These are phyloP conservation scores for Purshia tridentata DNA, from an alignment of 306 rosid species.

Conservation along the genomic window DNA sequence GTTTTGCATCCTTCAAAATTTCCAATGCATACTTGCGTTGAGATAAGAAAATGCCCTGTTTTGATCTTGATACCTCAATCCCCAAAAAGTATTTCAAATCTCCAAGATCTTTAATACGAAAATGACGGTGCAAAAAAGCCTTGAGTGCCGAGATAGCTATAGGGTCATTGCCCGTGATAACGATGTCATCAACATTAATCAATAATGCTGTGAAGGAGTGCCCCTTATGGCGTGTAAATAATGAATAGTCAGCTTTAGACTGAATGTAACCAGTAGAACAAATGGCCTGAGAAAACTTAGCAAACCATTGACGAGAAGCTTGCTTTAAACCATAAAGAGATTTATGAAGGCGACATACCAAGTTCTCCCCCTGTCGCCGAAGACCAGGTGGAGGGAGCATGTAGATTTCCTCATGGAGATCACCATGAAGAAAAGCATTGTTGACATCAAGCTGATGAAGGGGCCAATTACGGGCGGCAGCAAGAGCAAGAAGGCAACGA, in stretches of 20 bases:
- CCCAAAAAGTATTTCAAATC: too few relatives aligned
- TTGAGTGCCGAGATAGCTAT: neutral
- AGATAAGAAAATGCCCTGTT: neutral
- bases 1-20: neutral
- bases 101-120: constrained; percentile 1
- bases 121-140: neutral
- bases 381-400: too few relatives aligned
- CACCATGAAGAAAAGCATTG: too few relatives aligned
- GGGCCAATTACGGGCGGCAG: neutral
- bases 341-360: neutral
- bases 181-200: neutral
- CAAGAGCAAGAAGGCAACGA: neutral
- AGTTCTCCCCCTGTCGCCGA: too few relatives aligned
- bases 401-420: too few relatives aligned
- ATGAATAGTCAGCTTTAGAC: neutral
- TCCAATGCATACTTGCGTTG: neutral
- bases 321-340: neutral
- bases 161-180: neutral
- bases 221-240: neutral
- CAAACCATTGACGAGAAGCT: neutral
- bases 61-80: too few relatives aligned
- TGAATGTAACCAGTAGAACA: neutral
- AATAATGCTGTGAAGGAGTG: neutral
- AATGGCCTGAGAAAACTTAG: neutral
- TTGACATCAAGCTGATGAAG: neutral